Evolutionary conservation across 768 basidiomycete species (phyloP), one percentile per base, ranked within the genome.

Genomic region (Mycena haematopus): DNA sequence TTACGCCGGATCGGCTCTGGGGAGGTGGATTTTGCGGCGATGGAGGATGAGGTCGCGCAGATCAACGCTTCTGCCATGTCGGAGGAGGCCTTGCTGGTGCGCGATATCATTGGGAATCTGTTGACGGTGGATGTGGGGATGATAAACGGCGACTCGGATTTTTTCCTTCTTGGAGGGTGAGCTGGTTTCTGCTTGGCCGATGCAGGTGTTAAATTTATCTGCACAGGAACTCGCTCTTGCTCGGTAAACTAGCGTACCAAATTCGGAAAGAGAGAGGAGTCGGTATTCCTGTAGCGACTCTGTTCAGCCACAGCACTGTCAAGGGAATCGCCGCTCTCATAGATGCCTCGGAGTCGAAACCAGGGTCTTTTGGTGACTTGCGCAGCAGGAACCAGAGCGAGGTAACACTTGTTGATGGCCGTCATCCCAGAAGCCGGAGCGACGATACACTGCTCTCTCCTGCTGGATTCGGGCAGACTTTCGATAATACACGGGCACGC

Each of bases 221-320:
- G 1, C 11, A 25, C 25, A 57, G 80, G 19, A 79, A 76, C 63
- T 82, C 81, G 5, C 71, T 82, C 0, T 74, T 82, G 2, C 75
- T 82, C 14, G 82, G 82, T 11, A 77, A 81, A 35, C 72, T 83
- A 10, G 72, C 77, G 14, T 74, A 81, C 60, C 70, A 69, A 35
- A 72, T 82, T 42, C 78, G 81, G 11, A 78, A 78, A 59, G 75
- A 73, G 56, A 76, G 74, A 10, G 77, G 78, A 8, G 74, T 72
- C 29, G 73, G 65, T 45, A 55, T 83, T 38, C 71, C 70, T 15
- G 75, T 82, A 21, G 69, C 79, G 8, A 72, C 75, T n/a, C 70
- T 83, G 5, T 82, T 82, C 69, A 74, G 73, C 7, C 73, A 77
- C 44, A 79, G 76, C 60, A 80, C 80, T 3, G 69, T 82, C 51